These are phyloP conservation scores for Claviceps quebecensis DNA, from an alignment of 2,329 filamentous ascomycete species.

Conservation along the genomic window DNA sequence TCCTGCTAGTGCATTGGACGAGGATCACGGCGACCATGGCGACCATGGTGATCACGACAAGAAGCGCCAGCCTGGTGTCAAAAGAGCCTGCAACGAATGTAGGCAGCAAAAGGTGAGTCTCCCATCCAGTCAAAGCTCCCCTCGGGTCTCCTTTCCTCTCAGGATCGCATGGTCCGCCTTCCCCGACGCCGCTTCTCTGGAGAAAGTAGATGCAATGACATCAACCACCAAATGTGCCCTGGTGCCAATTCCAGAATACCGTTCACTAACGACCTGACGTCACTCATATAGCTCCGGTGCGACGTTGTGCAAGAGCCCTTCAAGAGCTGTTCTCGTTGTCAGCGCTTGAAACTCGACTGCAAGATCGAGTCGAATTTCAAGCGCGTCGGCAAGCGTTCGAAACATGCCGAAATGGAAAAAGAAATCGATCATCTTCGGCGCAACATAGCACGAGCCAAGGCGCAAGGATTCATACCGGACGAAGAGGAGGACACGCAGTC, in stretches of 20 bases:
- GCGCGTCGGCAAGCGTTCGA: conserved; percentile 66
- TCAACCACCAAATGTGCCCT: too few relatives aligned
- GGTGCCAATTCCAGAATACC: background rate
- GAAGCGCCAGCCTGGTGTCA: conserved; percentile 54
- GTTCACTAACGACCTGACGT: background rate
- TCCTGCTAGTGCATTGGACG: conserved; percentile 37
- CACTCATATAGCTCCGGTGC: conserved; percentile 52
- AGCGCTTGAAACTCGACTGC: conserved; percentile 66
- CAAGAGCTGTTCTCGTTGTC: conserved; percentile 61
- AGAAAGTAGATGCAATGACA: background rate
- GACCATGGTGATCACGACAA: conserved; percentile 41
- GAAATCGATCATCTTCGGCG: conserved; percentile 59
- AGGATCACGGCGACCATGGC: conserved; percentile 26
- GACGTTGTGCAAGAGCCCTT: conserved; percentile 74
- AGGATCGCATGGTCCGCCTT: background rate
- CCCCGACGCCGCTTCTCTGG: background rate
- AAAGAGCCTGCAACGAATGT: conserved; percentile 75
- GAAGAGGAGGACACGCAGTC: conserved; percentile 46
- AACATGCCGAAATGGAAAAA: conserved; percentile 77
- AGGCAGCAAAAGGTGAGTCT: conserved; percentile 64
- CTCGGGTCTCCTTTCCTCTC: background rate
- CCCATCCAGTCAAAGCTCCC: too few relatives aligned
- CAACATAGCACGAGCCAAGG: conserved; percentile 44
- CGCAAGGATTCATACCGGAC: conserved; percentile 42
- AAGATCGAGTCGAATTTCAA: conserved; percentile 84